A percentile compares a stretch with the other conserved stretches of the same genome.
These are phyloP conservation scores for Adiantum capillusveneris DNA, from an alignment of 75 land plant genomes.

Conservation along the genomic window DNA sequence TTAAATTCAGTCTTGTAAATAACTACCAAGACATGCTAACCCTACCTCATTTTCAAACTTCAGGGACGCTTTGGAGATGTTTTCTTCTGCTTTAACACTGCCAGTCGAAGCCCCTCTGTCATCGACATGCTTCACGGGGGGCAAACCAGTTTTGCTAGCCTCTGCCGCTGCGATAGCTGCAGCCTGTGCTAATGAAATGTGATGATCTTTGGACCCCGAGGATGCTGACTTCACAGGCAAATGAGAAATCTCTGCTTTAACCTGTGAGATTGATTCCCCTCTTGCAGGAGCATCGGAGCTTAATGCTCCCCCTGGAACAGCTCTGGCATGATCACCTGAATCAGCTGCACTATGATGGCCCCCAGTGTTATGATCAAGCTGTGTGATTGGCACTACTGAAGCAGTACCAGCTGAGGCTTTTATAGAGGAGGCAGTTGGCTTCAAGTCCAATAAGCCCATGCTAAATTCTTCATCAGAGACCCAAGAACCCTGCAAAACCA, in stretches of 20 bases:
- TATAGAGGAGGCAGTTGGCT: conserved; percentile 55
- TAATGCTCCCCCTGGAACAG: neutral
- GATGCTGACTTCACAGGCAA: too few species aligned
- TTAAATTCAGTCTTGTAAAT: neutral
- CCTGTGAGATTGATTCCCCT: neutral
- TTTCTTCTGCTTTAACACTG: conserved; percentile 14
- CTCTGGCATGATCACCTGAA: neutral
- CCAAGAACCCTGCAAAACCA: conserved; percentile 54
- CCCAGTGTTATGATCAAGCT: neutral
- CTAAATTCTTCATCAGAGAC: conserved; percentile 91
- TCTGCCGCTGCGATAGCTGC: neutral
- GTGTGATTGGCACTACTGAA: conserved; percentile 21
- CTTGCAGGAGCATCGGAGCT: neutral
- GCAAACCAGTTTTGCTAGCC: neutral
- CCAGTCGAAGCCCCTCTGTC: neutral
- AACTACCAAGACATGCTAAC: neutral
- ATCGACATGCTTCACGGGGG: neutral
- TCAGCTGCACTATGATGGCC: conserved; percentile 2
- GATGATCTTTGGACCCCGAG: too few species aligned
- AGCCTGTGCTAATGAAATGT: neutral
- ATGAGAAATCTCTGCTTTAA: too few species aligned
- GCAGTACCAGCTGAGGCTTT: conserved; percentile 30
- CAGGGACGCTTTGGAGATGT: neutral
- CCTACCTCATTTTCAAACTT: neutral
- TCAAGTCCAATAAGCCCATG: conserved; percentile 78